These are phyloP conservation scores for Solioccasus polychromus DNA, from an alignment of 768 basidiomycete genomes.

Conservation along the genomic window DNA sequence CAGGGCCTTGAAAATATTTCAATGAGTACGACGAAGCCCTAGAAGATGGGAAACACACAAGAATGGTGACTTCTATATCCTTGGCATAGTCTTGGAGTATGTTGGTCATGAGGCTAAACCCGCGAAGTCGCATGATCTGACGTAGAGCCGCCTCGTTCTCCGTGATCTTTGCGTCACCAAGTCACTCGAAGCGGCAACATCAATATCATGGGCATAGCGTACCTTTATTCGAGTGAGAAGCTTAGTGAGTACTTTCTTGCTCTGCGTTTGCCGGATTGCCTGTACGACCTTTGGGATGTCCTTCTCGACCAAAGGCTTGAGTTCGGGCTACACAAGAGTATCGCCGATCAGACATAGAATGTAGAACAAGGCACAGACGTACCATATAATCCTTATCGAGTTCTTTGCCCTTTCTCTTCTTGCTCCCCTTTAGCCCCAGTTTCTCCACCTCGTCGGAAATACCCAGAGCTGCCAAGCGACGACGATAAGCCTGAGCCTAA, in stretches of 20 bases:
- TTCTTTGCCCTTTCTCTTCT: conserved; percentile 88
- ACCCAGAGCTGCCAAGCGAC: conserved; percentile 65
- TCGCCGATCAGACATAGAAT: background rate
- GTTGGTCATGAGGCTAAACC: conserved; percentile 89
- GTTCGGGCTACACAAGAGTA: conserved; percentile 53
- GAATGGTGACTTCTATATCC: conserved; percentile 66
- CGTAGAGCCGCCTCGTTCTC: conserved; percentile 74
- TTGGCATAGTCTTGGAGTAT: conserved; percentile 72
- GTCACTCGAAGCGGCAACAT: background rate
- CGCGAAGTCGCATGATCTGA: conserved; percentile 88
- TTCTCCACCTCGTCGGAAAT: conserved; percentile 88
- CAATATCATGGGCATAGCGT: background rate
- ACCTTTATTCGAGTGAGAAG: conserved; percentile 86
- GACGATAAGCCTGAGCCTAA: background rate
- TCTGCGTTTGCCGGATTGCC: conserved; percentile 85
- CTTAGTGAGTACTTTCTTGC: conserved; percentile 77
- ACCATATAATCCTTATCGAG: conserved; percentile 94
- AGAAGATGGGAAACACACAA: conserved; percentile 46
- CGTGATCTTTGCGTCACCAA: conserved; percentile 59
- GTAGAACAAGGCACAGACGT: conserved; percentile 15
- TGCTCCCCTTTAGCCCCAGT: conserved; percentile 79
- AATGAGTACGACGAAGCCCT: background rate
- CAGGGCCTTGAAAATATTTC: conserved; percentile 43
- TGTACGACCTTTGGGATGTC: conserved; percentile 92
- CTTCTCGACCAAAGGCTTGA: conserved; percentile 70